Evolutionary conservation across 1,139 yeast genomes (phyloP), one percentile per base, ranked within the genome.

Genomic region (Pichia sp.): DNA sequence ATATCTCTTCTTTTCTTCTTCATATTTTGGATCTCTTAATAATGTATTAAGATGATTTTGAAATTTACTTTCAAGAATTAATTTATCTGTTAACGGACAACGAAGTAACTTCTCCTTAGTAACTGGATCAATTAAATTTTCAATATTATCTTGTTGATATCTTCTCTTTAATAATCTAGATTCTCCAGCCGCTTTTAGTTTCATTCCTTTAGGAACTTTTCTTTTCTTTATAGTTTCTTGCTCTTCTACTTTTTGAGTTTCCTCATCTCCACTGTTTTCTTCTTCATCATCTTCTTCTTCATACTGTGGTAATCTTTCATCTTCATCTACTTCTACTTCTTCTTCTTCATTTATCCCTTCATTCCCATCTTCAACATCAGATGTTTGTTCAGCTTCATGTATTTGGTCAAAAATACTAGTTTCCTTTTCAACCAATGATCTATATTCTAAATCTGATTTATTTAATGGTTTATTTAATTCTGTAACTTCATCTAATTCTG

Each of bases 21-120:
- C 72, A 64, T 85, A 86, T 49, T 76, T 69, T 2, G 96, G 95
- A 60, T 89, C 95, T 40, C 91, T 65, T 35, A 86, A 66, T 42
- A 84, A 65, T n/a, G 78, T 73, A 44, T 76, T 74, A 50, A 88
- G 67, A 60, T 89, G 96, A 49, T 71, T 74, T 50, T 82, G 87
- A 56, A 84, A 86, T 49, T 80, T 68, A 41, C 72, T 70, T 53
- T 84, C 93, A 0, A 89, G 83, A 4, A 89, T 73, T 55, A 72
- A 57, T 51, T 78, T 73, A 1, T 80, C 79, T 0, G 95, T 82
- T 43, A 86, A 65, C 27, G 95, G 93, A 58, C 96, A 83, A 53
- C 69, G 70, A 37, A 85, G 70, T 37, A 64, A 53, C 19, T 62
- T 60, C 45, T 68, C 76, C n/a, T 52, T 55, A n/a, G 50, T 34